A percentile compares a stretch with the other conserved stretches of the same genome.
Evolutionary conservation across 768 basidiomycete species (phyloP).

Genomic region (Royoungia palumana): DNA sequence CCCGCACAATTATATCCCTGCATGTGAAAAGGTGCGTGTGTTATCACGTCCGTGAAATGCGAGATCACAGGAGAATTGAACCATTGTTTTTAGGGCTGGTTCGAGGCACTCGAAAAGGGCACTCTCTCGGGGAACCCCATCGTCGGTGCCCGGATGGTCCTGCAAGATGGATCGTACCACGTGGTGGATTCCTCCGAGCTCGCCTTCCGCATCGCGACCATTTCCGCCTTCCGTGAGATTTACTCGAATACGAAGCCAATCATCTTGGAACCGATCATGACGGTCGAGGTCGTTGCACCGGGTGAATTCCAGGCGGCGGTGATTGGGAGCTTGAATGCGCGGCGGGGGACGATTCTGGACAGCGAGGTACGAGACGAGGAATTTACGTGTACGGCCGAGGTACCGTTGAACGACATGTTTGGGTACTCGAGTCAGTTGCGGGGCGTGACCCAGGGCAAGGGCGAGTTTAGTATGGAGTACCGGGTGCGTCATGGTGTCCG

Average conservation of each 20-base stretch:
- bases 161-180: slow-evolving; percentile 92
- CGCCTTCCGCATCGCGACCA: slow-evolving; percentile 87
- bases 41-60: not conserved
- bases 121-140: slow-evolving; percentile 84
- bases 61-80: not conserved
- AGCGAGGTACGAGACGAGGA: slow-evolving; percentile 97
- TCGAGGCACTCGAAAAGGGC: slow-evolving; percentile 90
- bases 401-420: slow-evolving; percentile 97
- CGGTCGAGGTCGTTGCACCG: slow-evolving; percentile 94
- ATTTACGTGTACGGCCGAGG: slow-evolving; percentile 88
- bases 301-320: slow-evolving; percentile 94
- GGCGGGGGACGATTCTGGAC: slow-evolving; percentile 91
- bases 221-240: slow-evolving; percentile 90
- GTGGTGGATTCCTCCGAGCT: slow-evolving; percentile 95
- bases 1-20: slow-evolving; percentile 89
- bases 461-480: slow-evolving; percentile 79
- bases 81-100: slow-evolving; percentile 68
- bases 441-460: slow-evolving; percentile 96
- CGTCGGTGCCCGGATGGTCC: slow-evolving; percentile 78
- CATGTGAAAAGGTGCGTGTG: slow-evolving; percentile 77
- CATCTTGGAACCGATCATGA: slow-evolving; percentile 98
- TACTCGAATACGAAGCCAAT: slow-evolving; percentile 74
- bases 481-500: slow-evolving; percentile 46
- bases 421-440: slow-evolving; percentile 92
- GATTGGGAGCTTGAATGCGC: slow-evolving; percentile 89